Evolutionary conservation across 805 yeast species (phyloP), one percentile per base, ranked within the genome.

Genomic region (Yarrowia yakushimensis): DNA sequence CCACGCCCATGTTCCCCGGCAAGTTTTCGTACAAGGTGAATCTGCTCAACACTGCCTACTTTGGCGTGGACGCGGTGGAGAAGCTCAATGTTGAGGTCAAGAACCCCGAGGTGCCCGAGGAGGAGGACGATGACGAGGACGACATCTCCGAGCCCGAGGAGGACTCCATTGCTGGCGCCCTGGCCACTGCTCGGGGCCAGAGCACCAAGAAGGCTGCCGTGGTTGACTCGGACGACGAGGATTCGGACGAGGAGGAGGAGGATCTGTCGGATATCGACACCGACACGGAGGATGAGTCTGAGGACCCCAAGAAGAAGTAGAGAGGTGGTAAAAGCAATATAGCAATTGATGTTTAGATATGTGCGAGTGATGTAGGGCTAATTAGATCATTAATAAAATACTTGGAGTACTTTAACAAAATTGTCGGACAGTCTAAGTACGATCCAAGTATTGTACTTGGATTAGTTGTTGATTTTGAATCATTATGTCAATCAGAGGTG

Each of bases 1-100:
- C 96, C 46, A 84, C 96, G 15, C 97, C 98, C n/a, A 81, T 80
- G 18, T 80, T 80, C 63, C 76, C 77, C 17, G 96, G 96, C 43
- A 77, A 76, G 42, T 83, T 76, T 70, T 85, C 83, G 66, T 89
- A 89, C 78, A 82, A 91, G 75, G 77, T 92, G 17, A 75, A 85
- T 23, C 73, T 93, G 70, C 84, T 85, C 70, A 86, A 88, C 62
- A 81, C 88, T 60, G 85, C 88, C 46, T 92, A 90, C 73, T 90
- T 89, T 72, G 96, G 97, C 6, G 75, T 83, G 18, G 97, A 93
- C 71, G 72, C 90, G 23, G 90, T 86, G 66, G 81, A 86, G 65
- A 87, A 92, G 10, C 74, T 90, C 52, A 76, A 77, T 23, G 81
- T 92, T 86, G 78, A 81, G n/a, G 96, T 92, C 34, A 79, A 82